Evolutionary conservation across 257 asterid species (phyloP), one percentile per base, ranked within the genome.

Genomic region (Rehmannia glutinosa): DNA sequence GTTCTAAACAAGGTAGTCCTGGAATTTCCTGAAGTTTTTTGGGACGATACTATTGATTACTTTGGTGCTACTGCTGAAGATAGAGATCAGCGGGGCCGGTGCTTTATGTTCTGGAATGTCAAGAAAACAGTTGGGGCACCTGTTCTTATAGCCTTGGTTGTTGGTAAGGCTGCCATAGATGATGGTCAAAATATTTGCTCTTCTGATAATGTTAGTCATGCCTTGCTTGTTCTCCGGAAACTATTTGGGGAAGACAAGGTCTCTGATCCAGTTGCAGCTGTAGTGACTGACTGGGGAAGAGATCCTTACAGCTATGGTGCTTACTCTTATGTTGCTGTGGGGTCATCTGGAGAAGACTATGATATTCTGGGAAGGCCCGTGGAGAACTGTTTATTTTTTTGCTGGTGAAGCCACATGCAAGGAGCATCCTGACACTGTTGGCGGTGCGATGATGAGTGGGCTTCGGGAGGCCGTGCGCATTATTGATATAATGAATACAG

Each of bases 391-490:
- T 73, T 94, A 73, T 91, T 94, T 81, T n/a, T 94, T 94, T 85
- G 99, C 99, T 53, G 98, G 99, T 75, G 99, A 94, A 82, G 98
- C 99, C 56, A 94, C 99, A 8, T 94, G 99, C 81, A 94, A 94
- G 87, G 99, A 94, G 84, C 99, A 94, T 77, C 99, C 99, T 39
- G 97, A 94, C 84, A 94, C 99, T 30, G 99, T 94, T 76, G 99
- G 99, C 69, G 99, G 99, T 75, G 99, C 99, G 69, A 91, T 94
- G 95, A 82, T 94, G 92, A 94, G 99, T 63, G 98, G 98, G 66
- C 90, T 94, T 51, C 86, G 97, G 21, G 99, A 94, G 84, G 99
- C 98, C 11, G 90, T 91, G 47, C 97, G 98, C 1, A 89, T 94
- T 65, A 82, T 86, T 59, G 92, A 89, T 77, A 79, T 94, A 79